phyloP scores from a whole-genome alignment of 441 rosid species.

The Pelargonium citronellum region DNA sequence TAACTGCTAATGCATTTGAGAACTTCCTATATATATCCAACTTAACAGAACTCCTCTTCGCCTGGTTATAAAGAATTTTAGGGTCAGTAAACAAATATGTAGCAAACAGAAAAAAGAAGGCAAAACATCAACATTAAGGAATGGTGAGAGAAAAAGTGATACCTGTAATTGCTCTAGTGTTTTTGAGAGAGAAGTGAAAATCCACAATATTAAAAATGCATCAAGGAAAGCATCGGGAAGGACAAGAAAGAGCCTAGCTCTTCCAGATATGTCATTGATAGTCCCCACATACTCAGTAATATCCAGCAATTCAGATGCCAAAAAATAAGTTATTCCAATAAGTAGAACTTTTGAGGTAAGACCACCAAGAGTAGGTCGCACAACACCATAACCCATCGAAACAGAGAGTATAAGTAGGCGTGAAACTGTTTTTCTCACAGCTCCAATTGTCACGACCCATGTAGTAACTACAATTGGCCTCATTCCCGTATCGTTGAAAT shows the following conservation, averaged over 20 bases:
- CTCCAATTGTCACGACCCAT: slow-evolving; percentile 89
- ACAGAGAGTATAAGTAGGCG: slow-evolving; percentile 70
- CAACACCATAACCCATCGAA: slow-evolving; percentile 99
- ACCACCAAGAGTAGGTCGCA: slow-evolving; percentile 91
- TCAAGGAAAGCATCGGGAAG: slow-evolving; percentile 88
- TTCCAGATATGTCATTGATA: slow-evolving; percentile 79
- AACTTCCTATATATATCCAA: slow-evolving; percentile 89
- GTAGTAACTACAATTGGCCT: slow-evolving; percentile 75
- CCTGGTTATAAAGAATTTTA: slow-evolving; percentile 37
- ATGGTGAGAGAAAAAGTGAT: slow-evolving; percentile 18
- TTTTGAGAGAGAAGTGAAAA: slow-evolving; percentile 75
- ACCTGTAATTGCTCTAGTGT: slow-evolving; percentile 93
- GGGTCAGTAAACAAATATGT: slow-evolving; percentile 17
- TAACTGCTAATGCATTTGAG: slow-evolving; percentile 75
- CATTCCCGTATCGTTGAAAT: slow-evolving; percentile 66
- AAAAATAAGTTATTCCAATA: slow-evolving; percentile 73
- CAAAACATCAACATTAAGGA: not conserved
- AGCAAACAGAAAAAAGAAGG: not conserved
- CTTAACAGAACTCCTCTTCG: slow-evolving; percentile 74
- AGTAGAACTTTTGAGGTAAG: slow-evolving; percentile 85
- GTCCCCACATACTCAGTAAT: slow-evolving; percentile 82
- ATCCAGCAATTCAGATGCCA: slow-evolving; percentile 87
- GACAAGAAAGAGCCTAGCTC: slow-evolving; percentile 80
- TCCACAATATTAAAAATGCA: slow-evolving; percentile 91
- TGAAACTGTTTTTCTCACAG: slow-evolving; percentile 63